phyloP scores from a whole-genome alignment of 257 asterid species.

The Echites panduratus region DNA sequence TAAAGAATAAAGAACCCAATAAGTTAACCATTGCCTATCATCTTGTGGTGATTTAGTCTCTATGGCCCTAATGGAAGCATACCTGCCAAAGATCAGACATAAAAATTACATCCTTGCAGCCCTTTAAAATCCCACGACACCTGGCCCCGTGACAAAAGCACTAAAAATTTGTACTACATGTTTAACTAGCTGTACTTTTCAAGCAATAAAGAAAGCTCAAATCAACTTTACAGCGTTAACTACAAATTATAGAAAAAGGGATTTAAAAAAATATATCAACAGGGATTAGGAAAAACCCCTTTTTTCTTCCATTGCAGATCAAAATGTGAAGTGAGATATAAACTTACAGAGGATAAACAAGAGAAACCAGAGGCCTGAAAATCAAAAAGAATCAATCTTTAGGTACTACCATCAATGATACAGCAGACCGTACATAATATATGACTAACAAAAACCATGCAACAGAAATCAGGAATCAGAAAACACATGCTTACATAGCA shows the following conservation, averaged over 20 bases:
- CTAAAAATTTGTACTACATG: background rate
- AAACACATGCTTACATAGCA: conserved; percentile 52
- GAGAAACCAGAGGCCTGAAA: conserved; percentile 84
- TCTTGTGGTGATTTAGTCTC: conserved; percentile 68
- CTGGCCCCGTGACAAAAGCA: background rate
- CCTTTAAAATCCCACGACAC: background rate
- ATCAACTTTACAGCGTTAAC: background rate
- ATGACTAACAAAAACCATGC: background rate
- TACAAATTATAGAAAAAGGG: background rate
- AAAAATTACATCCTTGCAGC: background rate
- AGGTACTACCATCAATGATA: background rate
- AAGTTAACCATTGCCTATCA: conserved; percentile 94
- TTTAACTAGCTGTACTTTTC: background rate
- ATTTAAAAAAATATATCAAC: background rate
- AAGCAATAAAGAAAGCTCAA: background rate
- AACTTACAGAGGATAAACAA: conserved; percentile 87
- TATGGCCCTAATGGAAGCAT: conserved; percentile 75
- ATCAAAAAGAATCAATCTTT: background rate
- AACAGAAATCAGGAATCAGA: background rate
- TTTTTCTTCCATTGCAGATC: background rate
- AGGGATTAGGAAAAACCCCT: background rate
- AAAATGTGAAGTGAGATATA: background rate
- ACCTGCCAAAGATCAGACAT: conserved; percentile 29
- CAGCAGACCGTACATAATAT: background rate
- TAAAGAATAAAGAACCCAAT: conserved; percentile 89